Evolutionary conservation across 768 basidiomycete species (phyloP).

Genomic region (Rhodotorula babjevae): DNA sequence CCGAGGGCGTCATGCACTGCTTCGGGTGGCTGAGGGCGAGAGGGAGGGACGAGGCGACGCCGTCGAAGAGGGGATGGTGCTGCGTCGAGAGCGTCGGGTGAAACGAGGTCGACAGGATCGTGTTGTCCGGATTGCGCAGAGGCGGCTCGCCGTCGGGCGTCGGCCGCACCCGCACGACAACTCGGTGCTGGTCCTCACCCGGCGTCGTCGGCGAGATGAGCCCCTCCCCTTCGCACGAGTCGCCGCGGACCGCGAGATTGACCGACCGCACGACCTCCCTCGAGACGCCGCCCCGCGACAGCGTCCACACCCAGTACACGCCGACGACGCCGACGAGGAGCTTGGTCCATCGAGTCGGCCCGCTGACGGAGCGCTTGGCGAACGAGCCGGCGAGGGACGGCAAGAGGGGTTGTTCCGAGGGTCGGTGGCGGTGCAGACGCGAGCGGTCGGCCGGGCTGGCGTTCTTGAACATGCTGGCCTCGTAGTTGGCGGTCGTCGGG

Average conservation of each 20-base stretch:
- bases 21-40: neutral
- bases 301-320: neutral
- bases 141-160: neutral
- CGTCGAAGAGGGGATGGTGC: slow-evolving; percentile 4
- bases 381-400: neutral
- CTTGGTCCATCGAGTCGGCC: neutral
- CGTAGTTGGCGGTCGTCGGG: no score
- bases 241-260: neutral
- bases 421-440: neutral
- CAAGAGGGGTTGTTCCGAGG: neutral
- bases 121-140: slow-evolving; percentile 8
- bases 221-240: neutral
- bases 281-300: neutral
- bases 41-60: neutral
- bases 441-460: neutral
- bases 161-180: slow-evolving; percentile 5
- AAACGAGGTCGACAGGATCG: slow-evolving; percentile 1
- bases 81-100: slow-evolving; percentile 8
- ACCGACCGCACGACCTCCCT: neutral
- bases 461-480: neutral
- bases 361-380: no score
- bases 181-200: slow-evolving; percentile 11
- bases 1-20: neutral
- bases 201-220: neutral
- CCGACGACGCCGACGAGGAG: neutral